A percentile compares a stretch with the other conserved stretches of the same genome.
Evolutionary conservation across 805 yeast species (phyloP).

Genomic region (Phaffomyces thermotolerans): DNA sequence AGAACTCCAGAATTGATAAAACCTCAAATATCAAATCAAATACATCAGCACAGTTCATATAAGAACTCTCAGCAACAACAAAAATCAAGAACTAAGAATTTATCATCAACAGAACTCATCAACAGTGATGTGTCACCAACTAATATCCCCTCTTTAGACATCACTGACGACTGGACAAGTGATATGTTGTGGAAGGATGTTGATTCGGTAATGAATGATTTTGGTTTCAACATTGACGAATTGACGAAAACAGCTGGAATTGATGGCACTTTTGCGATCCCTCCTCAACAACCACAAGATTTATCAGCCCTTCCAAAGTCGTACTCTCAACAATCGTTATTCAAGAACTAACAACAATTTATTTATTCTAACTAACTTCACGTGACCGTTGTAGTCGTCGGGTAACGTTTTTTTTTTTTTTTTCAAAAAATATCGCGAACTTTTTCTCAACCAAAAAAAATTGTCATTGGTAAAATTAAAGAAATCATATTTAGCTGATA

Average conservation of each 20-base stretch:
- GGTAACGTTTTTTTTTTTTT: slow-evolving; percentile 4
- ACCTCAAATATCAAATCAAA: background rate
- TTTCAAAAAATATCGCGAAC: background rate
- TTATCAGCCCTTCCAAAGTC: background rate
- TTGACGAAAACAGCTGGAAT: slow-evolving; percentile 5
- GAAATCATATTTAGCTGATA: background rate
- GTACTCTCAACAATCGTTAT: background rate
- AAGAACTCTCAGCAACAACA: background rate
- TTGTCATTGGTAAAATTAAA: background rate
- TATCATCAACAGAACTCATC: background rate
- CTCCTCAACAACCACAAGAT: slow-evolving; percentile 1
- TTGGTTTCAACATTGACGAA: slow-evolving; percentile 66
- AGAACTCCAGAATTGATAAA: background rate
- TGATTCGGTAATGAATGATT: slow-evolving; percentile 84
- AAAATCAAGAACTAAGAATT: background rate
- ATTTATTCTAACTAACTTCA: background rate
- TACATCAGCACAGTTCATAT: background rate
- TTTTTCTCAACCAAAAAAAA: background rate
- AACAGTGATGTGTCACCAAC: slow-evolving; percentile 15
- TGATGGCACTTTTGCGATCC: slow-evolving; percentile 1
- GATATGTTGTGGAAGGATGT: slow-evolving; percentile 63
- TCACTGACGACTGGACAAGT: slow-evolving; percentile 36
- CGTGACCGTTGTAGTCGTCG: background rate
- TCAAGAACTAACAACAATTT: background rate
- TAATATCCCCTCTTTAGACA: slow-evolving; percentile 25